phyloP scores from a whole-genome alignment of 192 early-diverging fungal genomes.

The Tieghemiomyces parasiticus region DNA sequence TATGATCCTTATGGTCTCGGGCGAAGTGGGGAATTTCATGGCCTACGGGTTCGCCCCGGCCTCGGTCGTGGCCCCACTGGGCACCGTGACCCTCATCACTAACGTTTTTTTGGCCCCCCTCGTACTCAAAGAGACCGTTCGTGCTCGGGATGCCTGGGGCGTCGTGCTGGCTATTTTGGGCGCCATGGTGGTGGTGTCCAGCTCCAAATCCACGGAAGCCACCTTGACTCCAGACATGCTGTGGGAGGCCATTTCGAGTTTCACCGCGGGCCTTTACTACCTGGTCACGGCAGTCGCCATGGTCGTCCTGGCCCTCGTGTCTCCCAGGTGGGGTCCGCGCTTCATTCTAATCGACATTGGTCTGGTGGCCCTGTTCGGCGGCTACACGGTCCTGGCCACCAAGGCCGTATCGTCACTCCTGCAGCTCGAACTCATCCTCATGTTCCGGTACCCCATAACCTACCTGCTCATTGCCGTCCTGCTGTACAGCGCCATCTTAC shows the following conservation, averaged over 20 bases:
- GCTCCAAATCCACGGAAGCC: conserved; percentile 37
- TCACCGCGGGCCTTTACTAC: conserved; percentile 25
- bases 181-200: conserved; percentile 43
- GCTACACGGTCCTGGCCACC: conserved; percentile 54
- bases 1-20: conserved; percentile 45
- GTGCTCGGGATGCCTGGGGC: conserved; percentile 41
- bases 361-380: conserved; percentile 52
- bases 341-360: conserved; percentile 48
- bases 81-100: conserved; percentile 51
- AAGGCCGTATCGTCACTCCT: conserved; percentile 53
- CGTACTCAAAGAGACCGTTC: conserved; percentile 43
- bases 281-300: conserved; percentile 21
- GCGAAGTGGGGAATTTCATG: conserved; percentile 36
- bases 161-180: conserved; percentile 44
- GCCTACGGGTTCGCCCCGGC: conserved; percentile 65
- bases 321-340: conserved; percentile 27
- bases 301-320: conserved; percentile 22
- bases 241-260: neutral
- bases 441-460: conserved; percentile 48
- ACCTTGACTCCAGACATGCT: conserved; percentile 18
- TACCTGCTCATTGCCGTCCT: conserved; percentile 42
- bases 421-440: conserved; percentile 38
- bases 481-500: conserved; percentile 42
- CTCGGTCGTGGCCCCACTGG: conserved; percentile 53
- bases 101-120: conserved; percentile 58